Base-by-base conservation (phyloP, 352 stramenopile genomes). In the Phytophthora multivora region DNA sequence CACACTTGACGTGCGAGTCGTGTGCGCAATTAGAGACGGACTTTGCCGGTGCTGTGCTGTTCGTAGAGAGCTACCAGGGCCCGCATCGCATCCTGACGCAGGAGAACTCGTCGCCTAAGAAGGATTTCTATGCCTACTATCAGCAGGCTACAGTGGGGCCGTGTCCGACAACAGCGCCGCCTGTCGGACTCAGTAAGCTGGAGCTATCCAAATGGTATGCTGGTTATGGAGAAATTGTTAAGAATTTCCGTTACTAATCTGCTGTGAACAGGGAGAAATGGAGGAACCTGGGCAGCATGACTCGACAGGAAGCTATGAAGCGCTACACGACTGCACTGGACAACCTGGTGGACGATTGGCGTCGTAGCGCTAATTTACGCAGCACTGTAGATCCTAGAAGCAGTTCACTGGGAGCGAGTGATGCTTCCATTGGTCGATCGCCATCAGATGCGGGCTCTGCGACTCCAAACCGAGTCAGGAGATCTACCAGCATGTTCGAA, bases 311-410 rank as follows among this genome's bases (percentile, higher is more conserved):
- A 51, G 86, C 86, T 56, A 95, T 91, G 86, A 85, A 86, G 52
- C 66, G 73, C 11, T 95, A 93, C 70, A 91, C 78, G 9, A 84
- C 73, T 15, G 75, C 70, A 30, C 73, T 95, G 16, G 86, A 95
- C 56, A 90, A 90, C 51, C 61, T 93, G 16, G 83, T 95, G 55
- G 83, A 95, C 55, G 81, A 91, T 63, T 95, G 83, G 83, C 76
- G 83, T 30, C 83, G 81, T 50, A 88, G 72, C 18, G 73, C 82
- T 4, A 84, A 69, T 45, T 28, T 84, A 16, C 69, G 73, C 43
- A 74, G 41, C 30, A 13, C 30, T 18, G 40, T 16, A 1, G 47
- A 61, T 19, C 28, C 47, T 5, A 54, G 52, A 19, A 54, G 21
- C 30, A 59, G 31, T 36, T 57, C 42, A 1, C 30, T 55, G 13